phyloP scores from a whole-genome alignment of 1,139 yeast species.

The Saccharomyces hybrid region DNA sequence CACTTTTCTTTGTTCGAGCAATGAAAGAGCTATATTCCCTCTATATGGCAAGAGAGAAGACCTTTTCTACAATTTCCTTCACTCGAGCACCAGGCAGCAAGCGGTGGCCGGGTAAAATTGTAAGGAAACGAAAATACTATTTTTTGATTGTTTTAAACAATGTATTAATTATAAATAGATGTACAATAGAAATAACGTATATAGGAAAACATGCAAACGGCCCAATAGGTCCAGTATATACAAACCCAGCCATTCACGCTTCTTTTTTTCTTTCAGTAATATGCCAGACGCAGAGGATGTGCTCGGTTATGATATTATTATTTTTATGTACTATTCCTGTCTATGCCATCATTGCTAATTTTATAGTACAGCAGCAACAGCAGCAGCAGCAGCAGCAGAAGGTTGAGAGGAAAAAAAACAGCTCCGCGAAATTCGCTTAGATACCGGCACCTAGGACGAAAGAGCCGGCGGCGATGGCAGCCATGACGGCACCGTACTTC shows the following conservation, averaged over 20 bases:
- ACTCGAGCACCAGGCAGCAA: not conserved
- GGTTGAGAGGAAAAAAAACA: not conserved
- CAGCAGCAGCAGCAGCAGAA: not conserved
- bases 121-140: not conserved
- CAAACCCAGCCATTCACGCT: not conserved
- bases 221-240: not conserved
- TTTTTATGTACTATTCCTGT: not conserved
- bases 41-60: not conserved
- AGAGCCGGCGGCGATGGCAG: constrained; percentile 28
- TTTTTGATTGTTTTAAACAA: too few species aligned
- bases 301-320: not conserved
- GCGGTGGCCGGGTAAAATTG: not conserved
- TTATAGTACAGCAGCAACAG: not conserved
- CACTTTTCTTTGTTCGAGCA: not conserved
- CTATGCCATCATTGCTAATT: not conserved
- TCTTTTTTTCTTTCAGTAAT: not conserved
- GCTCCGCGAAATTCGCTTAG: constrained; percentile 6
- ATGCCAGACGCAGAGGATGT: not conserved
- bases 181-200: not conserved
- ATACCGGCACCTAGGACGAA: constrained; percentile 28
- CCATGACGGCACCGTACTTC: constrained; percentile 28
- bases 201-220: not conserved
- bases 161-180: not conserved
- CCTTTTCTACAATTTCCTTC: not conserved
- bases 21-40: not conserved